These are phyloP conservation scores for Scenedesmus sp. DNA, from an alignment of 163 green algal genomes.

Conservation along the genomic window DNA sequence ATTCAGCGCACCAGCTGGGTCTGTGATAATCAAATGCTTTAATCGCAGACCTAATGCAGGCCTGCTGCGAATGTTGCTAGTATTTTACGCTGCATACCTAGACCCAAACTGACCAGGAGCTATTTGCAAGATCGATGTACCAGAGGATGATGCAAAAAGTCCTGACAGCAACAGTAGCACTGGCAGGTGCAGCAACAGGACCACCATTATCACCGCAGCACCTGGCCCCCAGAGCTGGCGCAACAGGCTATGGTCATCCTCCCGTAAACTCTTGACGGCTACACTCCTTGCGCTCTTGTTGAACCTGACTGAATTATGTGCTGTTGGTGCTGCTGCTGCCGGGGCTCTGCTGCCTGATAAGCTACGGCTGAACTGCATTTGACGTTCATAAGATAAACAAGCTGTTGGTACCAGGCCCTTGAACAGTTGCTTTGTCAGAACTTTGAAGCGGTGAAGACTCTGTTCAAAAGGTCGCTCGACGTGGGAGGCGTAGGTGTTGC, in stretches of 20 bases:
- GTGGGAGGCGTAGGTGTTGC: background rate
- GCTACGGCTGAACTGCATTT: background rate
- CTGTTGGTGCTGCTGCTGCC: constrained; percentile 1
- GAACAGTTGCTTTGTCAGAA: background rate
- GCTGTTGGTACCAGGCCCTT: background rate
- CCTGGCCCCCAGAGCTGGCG: constrained; percentile 16
- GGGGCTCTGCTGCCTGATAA: background rate
- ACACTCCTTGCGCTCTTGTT: background rate
- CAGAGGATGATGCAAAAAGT: background rate
- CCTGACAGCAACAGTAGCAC: background rate
- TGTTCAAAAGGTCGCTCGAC: background rate
- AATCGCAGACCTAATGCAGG: background rate
- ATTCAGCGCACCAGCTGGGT: background rate
- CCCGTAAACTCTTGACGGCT: background rate
- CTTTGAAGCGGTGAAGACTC: background rate
- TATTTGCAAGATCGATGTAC: background rate
- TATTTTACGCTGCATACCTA: background rate
- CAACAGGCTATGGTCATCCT: constrained; percentile 28
- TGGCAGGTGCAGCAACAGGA: background rate
- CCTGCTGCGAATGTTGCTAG: background rate
- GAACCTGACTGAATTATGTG: background rate
- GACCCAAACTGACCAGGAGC: background rate
- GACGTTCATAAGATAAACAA: too few species aligned
- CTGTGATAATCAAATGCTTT: background rate
- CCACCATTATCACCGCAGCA: background rate